Evolutionary conservation across 441 rosid species (phyloP).

Genomic region (Kokia cookei): DNA sequence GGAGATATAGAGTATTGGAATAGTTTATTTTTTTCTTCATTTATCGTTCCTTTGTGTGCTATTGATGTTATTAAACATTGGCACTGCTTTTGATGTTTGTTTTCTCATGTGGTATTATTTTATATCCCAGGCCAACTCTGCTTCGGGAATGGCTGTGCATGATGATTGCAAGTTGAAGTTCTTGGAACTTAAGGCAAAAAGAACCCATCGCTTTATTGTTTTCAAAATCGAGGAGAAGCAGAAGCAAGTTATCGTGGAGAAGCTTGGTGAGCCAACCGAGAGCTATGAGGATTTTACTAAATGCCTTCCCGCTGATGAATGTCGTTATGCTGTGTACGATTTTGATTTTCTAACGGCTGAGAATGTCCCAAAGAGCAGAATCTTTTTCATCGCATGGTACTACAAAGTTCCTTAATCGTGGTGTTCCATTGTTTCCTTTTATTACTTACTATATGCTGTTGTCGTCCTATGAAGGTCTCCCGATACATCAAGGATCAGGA

Average conservation of each 20-base stretch:
- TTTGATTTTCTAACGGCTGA: constrained; percentile 50
- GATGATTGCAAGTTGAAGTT: constrained; percentile 40
- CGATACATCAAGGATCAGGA: constrained; percentile 51
- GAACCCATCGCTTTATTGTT: constrained; percentile 35
- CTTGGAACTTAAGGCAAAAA: constrained; percentile 35
- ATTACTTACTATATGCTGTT: not conserved
- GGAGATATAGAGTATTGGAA: not conserved
- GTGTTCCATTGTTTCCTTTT: not conserved
- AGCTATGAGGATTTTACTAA: constrained; percentile 44
- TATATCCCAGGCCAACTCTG: constrained; percentile 33
- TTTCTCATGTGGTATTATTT: not conserved
- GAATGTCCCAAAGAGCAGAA: constrained; percentile 53
- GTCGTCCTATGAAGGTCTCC: constrained; percentile 35
- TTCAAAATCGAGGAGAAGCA: constrained; percentile 41
- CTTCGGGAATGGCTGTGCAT: constrained; percentile 41
- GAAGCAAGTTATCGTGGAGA: constrained; percentile 34
- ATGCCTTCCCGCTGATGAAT: constrained; percentile 53
- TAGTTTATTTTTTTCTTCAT: not conserved
- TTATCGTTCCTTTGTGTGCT: not conserved
- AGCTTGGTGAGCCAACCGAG: constrained; percentile 32
- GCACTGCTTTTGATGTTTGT: not conserved
- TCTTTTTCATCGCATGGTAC: constrained; percentile 65
- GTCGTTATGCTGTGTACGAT: constrained; percentile 58
- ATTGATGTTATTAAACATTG: not conserved
- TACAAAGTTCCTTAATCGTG: not conserved